Percentiles rank a stretch among this genome's conserved stretches.
Evolutionary conservation across 805 yeast genomes (phyloP).

Genomic region (Danielozyma ontarioensis): DNA sequence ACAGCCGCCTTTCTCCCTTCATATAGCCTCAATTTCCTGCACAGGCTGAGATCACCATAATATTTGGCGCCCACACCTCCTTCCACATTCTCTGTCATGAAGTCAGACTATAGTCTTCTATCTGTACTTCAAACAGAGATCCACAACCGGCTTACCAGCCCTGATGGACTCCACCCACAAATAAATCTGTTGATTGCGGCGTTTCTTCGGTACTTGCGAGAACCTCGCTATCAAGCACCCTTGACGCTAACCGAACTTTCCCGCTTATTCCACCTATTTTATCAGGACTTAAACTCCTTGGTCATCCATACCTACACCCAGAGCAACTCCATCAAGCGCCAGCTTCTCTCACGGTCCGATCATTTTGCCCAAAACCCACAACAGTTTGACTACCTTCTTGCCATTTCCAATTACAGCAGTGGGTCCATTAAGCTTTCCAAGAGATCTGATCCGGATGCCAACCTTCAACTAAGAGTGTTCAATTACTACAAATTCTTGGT

Average conservation of each 20-base stretch:
- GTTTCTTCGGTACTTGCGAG: conserved; percentile 32
- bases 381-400: conserved; percentile 34
- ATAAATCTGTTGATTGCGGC: conserved; percentile 19
- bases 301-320: conserved; percentile 29
- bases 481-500: conserved; percentile 35
- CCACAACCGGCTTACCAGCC: conserved; percentile 6
- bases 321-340: conserved; percentile 35
- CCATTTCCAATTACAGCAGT: conserved; percentile 36
- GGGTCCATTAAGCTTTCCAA: conserved; percentile 31
- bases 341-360: conserved; percentile 24
- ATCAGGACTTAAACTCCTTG: conserved; percentile 33
- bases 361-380: conserved; percentile 25
- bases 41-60: no score
- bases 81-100: conserved; percentile 1
- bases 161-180: conserved; percentile 25
- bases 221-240: conserved; percentile 40
- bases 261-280: conserved; percentile 27
- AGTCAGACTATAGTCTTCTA: conserved; percentile 5
- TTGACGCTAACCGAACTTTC: conserved; percentile 31
- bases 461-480: conserved; percentile 35
- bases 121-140: conserved; percentile 20
- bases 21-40: no score
- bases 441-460: conserved; percentile 32
- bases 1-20: no score
- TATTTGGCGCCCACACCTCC: conserved; percentile 1